Percentiles rank a stretch among this genome's conserved stretches.
Evolutionary conservation across 352 stramenopile species (phyloP).

Genomic region (Pythium insidiosum): DNA sequence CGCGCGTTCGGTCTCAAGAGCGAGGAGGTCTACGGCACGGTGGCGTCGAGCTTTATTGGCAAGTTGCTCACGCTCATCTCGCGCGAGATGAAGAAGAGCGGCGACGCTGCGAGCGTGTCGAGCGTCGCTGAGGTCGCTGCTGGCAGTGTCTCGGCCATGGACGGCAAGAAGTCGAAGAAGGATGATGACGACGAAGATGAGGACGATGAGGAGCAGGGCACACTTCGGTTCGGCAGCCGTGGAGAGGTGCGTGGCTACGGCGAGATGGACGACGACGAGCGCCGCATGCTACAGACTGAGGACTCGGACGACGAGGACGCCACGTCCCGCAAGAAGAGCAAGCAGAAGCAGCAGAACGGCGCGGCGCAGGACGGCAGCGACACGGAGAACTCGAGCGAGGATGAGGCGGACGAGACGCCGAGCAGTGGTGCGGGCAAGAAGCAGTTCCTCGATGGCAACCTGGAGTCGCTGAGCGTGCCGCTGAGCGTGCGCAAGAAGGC

Average conservation of each 20-base stretch:
- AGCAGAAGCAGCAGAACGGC: neutral
- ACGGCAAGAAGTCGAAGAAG: constrained; percentile 37
- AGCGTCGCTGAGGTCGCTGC: constrained; percentile 42
- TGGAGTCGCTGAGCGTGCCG: constrained; percentile 70
- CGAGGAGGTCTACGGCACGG: constrained; percentile 88
- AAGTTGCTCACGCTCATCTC: constrained; percentile 94
- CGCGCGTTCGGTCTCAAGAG: constrained; percentile 92
- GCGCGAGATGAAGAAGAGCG: constrained; percentile 90
- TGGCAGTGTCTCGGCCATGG: constrained; percentile 21
- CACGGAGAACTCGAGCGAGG: constrained; percentile 31
- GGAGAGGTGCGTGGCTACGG: constrained; percentile 83
- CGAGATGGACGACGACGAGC: constrained; percentile 93
- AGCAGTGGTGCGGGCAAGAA: constrained; percentile 14
- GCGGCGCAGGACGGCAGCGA: constrained; percentile 17
- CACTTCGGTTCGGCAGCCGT: constrained; percentile 70
- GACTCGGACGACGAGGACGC: constrained; percentile 55
- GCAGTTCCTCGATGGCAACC: constrained; percentile 34
- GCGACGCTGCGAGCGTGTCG: constrained; percentile 35
- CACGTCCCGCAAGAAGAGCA: constrained; percentile 16
- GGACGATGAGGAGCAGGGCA: constrained; percentile 83
- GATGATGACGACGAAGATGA: constrained; percentile 80
- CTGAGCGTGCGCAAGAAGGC: constrained; percentile 78
- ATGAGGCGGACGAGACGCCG: constrained; percentile 15
- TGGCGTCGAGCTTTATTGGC: constrained; percentile 86
- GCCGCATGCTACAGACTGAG: constrained; percentile 34